A percentile compares a stretch with the other conserved stretches of the same genome.
These are phyloP conservation scores for Luvunga scandens DNA, from an alignment of 345 rosid genomes.

Conservation along the genomic window DNA sequence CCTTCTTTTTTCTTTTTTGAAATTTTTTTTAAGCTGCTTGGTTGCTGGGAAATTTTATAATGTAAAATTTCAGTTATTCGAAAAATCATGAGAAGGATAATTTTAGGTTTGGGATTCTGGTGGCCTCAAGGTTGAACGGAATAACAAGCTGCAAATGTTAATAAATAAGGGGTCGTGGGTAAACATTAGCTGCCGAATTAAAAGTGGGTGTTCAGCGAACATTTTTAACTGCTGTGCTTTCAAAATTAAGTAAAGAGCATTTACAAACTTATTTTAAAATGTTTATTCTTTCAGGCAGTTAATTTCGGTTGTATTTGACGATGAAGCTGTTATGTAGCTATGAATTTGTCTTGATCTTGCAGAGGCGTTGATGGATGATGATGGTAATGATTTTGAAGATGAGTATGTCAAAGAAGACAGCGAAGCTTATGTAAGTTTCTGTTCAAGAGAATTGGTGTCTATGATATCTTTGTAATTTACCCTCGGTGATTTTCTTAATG, in stretches of 20 bases:
- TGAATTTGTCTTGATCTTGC: constrained; percentile 16
- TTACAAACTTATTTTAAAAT: neutral
- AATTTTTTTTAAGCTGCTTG: neutral
- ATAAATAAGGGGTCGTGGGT: too few species aligned
- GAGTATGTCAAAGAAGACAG: constrained; percentile 45
- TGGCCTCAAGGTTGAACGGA: too few species aligned
- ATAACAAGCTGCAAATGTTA: too few species aligned
- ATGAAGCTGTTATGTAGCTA: neutral
- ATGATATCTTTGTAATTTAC: constrained; percentile 6
- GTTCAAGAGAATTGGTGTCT: neutral
- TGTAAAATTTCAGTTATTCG: neutral
- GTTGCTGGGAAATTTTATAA: neutral
- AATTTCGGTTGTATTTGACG: neutral
- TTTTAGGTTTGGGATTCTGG: neutral
- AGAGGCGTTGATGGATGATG: constrained; percentile 43
- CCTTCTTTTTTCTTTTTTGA: neutral
- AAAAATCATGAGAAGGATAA: neutral
- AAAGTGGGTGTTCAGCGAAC: too few species aligned
- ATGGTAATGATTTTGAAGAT: constrained; percentile 38
- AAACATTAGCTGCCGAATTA: too few species aligned
- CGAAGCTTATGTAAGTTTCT: constrained; percentile 57
- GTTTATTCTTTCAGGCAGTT: neutral
- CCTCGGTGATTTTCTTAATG: constrained; percentile 3
- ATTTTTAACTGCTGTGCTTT: too few species aligned
- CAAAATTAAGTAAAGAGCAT: too few species aligned